Evolutionary conservation across 352 stramenopile species (phyloP).

Genomic region (Phytophthora podocarpi): DNA sequence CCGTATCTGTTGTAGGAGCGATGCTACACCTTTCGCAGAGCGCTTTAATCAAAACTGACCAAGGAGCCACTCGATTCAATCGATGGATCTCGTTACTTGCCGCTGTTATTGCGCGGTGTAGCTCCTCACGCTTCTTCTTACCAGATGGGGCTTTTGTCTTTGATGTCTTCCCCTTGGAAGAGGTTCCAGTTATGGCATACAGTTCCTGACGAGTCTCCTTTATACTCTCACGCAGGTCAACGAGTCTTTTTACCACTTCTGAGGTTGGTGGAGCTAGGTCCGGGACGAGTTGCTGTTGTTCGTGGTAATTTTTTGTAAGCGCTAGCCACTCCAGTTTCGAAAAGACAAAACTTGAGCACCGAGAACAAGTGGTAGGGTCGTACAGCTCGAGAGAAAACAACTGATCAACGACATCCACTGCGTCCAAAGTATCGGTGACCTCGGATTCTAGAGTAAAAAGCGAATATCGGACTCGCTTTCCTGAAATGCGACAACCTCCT

Average conservation of each 20-base stretch:
- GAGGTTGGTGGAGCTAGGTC: conserved; percentile 29
- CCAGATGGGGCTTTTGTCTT: conserved; percentile 19
- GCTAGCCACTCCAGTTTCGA: conserved; percentile 47
- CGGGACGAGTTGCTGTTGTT: conserved; percentile 39
- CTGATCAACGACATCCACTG: not conserved
- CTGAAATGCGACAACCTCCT: conserved; percentile 30
- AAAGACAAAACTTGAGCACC: conserved; percentile 21
- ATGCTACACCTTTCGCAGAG: conserved; percentile 44
- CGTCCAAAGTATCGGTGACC: not conserved
- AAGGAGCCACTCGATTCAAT: conserved; percentile 33
- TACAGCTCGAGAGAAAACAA: conserved; percentile 52
- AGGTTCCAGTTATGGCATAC: not conserved
- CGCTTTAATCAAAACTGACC: conserved; percentile 37
- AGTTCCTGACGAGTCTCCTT: conserved; percentile 9
- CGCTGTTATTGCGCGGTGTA: conserved; percentile 13
- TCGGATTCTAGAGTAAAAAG: conserved; percentile 32
- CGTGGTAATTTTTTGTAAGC: conserved; percentile 49
- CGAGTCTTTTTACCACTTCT: conserved; percentile 16
- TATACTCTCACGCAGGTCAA: conserved; percentile 15
- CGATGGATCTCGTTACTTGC: conserved; percentile 31
- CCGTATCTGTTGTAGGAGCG: not conserved
- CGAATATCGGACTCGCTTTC: conserved; percentile 34
- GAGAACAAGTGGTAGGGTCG: conserved; percentile 24
- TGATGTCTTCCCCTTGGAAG: conserved; percentile 28
- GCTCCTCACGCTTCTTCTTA: conserved; percentile 35